Conservation (phyloP, 306 rosid genomes). For the Acacia acuminata region DNA sequence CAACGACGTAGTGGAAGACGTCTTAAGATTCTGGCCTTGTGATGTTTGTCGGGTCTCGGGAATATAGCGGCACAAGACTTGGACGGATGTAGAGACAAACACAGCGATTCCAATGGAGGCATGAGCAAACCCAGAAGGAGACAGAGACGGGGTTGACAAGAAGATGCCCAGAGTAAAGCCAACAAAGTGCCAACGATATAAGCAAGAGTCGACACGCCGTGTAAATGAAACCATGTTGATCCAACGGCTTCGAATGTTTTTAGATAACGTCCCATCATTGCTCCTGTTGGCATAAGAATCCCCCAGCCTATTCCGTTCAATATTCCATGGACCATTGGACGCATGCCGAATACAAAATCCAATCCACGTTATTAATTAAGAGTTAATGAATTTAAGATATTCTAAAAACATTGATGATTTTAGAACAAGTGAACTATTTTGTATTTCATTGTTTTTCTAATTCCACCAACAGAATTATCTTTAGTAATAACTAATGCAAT, state of each 20-base stretch:
- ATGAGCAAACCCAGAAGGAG: no score
- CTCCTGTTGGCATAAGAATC: neutral
- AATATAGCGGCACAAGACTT: constrained; percentile 4
- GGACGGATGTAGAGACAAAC: neutral
- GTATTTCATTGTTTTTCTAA: no score
- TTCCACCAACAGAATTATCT: no score
- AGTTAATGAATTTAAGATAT: no score
- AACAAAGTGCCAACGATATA: neutral
- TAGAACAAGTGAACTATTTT: no score
- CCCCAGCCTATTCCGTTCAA: neutral
- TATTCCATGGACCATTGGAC: neutral
- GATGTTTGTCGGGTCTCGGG: constrained; percentile 19
- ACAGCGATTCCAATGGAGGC: no score
- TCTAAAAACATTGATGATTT: no score
- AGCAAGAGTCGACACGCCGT: constrained; percentile 18
- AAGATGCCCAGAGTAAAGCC: neutral
- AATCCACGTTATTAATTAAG: no score
- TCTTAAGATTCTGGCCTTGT: neutral
- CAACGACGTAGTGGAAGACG: no score
- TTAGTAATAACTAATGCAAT: no score
- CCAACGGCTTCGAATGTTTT: neutral
- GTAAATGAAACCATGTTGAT: constrained; percentile 15
- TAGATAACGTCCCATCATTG: neutral
- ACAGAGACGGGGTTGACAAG: neutral
- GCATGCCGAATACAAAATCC: no score